A percentile compares a stretch with the other conserved stretches of the same genome.
Conservation (phyloP, 192 early-diverging fungal species). For the Diversispora epigaea region DNA sequence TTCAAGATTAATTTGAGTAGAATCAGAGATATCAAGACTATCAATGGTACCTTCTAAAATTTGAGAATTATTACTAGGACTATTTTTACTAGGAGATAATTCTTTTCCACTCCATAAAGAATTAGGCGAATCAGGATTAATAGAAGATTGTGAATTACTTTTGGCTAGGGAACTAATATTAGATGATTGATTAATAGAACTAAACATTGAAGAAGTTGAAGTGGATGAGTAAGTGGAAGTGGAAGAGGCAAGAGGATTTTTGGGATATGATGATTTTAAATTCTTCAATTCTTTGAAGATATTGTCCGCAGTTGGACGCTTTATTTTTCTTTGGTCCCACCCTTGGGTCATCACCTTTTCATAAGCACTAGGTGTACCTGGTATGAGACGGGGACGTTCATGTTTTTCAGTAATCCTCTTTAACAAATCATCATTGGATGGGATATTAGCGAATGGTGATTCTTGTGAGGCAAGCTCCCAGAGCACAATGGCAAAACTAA, state of each 20-base stretch:
- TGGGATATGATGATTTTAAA: not conserved
- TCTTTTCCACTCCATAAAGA: no score
- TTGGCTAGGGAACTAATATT: no score
- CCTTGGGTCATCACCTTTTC: not conserved
- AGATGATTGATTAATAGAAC: no score
- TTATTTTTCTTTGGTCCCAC: not conserved
- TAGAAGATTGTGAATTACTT: no score
- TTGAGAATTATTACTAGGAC: not conserved
- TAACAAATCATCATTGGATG: not conserved
- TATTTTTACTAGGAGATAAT: no score
- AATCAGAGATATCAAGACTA: not conserved
- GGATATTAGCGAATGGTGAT: not conserved
- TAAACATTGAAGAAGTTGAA: no score
- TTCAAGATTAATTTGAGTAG: not conserved
- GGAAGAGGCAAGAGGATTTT: not conserved
- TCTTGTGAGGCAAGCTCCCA: slow-evolving; percentile 4
- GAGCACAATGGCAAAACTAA: not conserved
- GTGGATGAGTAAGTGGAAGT: not conserved
- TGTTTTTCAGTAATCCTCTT: not conserved
- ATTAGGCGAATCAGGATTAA: no score
- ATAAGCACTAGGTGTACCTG: not conserved
- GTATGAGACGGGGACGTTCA: not conserved
- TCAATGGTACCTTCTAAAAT: not conserved
- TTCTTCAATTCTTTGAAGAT: slow-evolving; percentile 2
- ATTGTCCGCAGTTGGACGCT: not conserved